These are phyloP conservation scores for Yamagishiella unicocca DNA, from an alignment of 139 green algal species.

Conservation along the genomic window DNA sequence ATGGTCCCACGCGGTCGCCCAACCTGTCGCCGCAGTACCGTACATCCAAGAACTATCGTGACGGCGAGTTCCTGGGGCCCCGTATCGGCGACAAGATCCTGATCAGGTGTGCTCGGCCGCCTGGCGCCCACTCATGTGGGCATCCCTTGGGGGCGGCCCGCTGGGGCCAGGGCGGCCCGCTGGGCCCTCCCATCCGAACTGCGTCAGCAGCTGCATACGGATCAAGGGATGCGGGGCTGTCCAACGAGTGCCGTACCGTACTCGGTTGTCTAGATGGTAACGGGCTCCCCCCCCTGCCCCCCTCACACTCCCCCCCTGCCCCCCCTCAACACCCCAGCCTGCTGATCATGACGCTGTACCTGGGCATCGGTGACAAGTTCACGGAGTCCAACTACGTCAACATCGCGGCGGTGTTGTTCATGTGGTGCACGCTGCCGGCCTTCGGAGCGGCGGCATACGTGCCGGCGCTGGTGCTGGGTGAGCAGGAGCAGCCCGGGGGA, in stretches of 20 bases:
- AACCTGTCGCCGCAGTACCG: conserved; percentile 73
- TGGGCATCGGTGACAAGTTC: conserved; percentile 49
- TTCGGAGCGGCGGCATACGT: conserved; percentile 86
- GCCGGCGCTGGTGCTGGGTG: conserved; percentile 76
- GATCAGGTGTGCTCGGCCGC: conserved; percentile 25
- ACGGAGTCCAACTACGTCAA: conserved; percentile 74
- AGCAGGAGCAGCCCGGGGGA: no score
- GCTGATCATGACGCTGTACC: conserved; percentile 80
- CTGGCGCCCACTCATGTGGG: no score
- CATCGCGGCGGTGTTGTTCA: conserved; percentile 86
- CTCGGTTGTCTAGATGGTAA: no score
- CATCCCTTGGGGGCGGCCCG: no score
- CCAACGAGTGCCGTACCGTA: no score
- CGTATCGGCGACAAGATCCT: conserved; percentile 81
- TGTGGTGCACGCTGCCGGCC: conserved; percentile 78
- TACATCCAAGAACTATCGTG: conserved; percentile 76
- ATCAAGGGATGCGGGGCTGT: no score
- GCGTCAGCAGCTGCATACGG: no score
- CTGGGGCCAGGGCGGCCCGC: no score
- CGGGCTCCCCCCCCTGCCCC: no score
- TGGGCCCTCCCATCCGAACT: no score
- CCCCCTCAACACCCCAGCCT: conserved; percentile 30
- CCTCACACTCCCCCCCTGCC: no score
- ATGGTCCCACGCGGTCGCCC: no score
- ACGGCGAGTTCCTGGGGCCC: conserved; percentile 75